Base-by-base conservation (phyloP, 805 yeast genomes). In the Metschnikowia hibisci region DNA sequence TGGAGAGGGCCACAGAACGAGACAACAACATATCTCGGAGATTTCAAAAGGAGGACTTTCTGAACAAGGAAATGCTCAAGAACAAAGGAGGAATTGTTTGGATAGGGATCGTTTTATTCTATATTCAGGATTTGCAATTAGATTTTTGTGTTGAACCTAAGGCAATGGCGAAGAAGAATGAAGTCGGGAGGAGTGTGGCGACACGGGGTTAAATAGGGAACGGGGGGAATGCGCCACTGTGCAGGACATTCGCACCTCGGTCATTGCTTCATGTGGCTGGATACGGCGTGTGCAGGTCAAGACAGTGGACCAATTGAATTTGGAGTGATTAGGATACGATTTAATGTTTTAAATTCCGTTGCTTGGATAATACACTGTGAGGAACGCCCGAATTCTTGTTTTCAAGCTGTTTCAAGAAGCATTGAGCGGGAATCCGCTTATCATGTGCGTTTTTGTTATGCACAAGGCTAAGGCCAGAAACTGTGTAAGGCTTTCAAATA, bases 1-100 rank as follows among this genome's bases (percentile, higher is more conserved):
- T 69, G 46, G 75, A 60, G 49, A 70, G 57, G 13, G 74, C 74
- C 42, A 68, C 65, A 22, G 75, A 59, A 49, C 59, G 67, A 32
- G 72, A 55, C 53, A 71, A 64, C 56, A 63, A 62, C 73, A 69
- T 69, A 18, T 32, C 39, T 35, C 39, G 32, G 26, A 9, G 16
- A 11, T 12, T 16, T 34, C n/a, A 34, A 15, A 13, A 34, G 13
- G 4, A 20, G 23, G 23, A 20, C 23, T 20, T 20, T 20, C 7
- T 20, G 23, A 8, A 20, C 23, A 8, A 20, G n/a, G n/a, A n/a
- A n/a, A n/a, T n/a, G n/a, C n/a, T n/a, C n/a, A n/a, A n/a, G n/a
- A n/a, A n/a, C n/a, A n/a, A n/a, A n/a, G n/a, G n/a, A n/a, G n/a
- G n/a, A n/a, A n/a, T n/a, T n/a, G n/a, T n/a, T n/a, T n/a, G n/a